These are phyloP conservation scores for Parasarocladium wereldwijsianum DNA, from an alignment of 2,329 filamentous ascomycete species.

Conservation along the genomic window DNA sequence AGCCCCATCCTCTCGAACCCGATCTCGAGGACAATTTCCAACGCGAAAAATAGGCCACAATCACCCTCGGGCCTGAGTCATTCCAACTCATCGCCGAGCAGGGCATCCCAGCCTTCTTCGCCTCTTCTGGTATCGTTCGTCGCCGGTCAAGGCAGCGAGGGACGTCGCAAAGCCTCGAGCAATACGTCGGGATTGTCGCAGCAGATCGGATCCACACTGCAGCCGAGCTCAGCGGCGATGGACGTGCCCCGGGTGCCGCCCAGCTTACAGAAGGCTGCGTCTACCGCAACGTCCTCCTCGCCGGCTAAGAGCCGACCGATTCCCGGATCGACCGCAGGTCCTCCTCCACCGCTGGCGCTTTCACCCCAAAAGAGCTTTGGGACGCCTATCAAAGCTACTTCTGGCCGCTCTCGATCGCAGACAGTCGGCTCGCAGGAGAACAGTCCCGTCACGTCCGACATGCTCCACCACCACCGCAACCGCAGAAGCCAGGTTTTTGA, in stretches of 20 bases:
- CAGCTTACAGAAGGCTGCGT: constrained; percentile 45
- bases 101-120: constrained; percentile 52
- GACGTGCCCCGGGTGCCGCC: constrained; percentile 53
- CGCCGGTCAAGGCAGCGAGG: constrained; percentile 64
- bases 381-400: constrained; percentile 46
- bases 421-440: constrained; percentile 92
- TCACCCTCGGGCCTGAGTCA: constrained; percentile 75
- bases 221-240: constrained; percentile 54
- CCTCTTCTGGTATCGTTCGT: constrained; percentile 95
- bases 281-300: constrained; percentile 32
- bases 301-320: constrained; percentile 37
- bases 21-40: constrained; percentile 69
- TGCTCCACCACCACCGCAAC: constrained; percentile 69
- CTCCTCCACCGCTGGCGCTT: constrained; percentile 31
- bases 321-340: constrained; percentile 9
- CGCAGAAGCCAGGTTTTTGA: constrained; percentile 90
- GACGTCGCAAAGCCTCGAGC: constrained; percentile 78
- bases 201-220: constrained; percentile 46
- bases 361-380: constrained; percentile 50
- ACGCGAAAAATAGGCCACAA: constrained; percentile 71
- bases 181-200: constrained; percentile 75
- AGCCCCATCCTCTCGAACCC: constrained; percentile 72
- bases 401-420: constrained; percentile 65
- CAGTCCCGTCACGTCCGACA: constrained; percentile 55
- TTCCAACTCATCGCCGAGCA: constrained; percentile 72